Evolutionary conservation across 257 asterid species (phyloP), one percentile per base, ranked within the genome.

Genomic region (Nyctanthes arbortristis): DNA sequence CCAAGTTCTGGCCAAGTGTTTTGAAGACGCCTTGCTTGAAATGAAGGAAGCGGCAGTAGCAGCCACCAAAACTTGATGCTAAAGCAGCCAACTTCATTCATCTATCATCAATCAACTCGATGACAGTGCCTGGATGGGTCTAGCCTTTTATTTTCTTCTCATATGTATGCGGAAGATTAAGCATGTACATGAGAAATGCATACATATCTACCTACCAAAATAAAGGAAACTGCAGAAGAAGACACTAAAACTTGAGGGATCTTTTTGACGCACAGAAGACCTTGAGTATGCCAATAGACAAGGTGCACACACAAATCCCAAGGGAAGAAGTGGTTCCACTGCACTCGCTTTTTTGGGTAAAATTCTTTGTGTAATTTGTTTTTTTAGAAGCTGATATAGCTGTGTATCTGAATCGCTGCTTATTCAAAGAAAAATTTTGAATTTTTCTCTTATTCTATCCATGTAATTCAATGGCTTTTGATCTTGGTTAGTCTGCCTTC

Each of bases 1-100:
- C 4, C 59, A 86, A 66, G 70, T 84, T 74, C 76, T 91, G 2
- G 95, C 93, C 3, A 86, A 79, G 62, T 91, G 95, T 60, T 84
- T 89, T 29, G 85, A 87, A 67, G 85, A 85, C 63, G 80, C 93
- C 14, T 80, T 92, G 80, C 61, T 58, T 8, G 88, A 78, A 61
- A 80, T 91, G 93, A 91, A 85, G 79, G 61, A 72, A 40, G 88
- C 80, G 73, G 93, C 85, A 0, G 75, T 63, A 69, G 69, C 68
- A 27, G 66, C 54, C 25, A 36, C 59, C 24, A 67, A 55, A 60
- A 58, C 85, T 25, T 64, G 54, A 74, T 11, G 61, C 47, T 39
- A 39, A 39, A 47, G 56, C 28, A 47, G n/a, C 56, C 24, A 18
- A 47, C 24, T 47, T 47, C 7, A 47, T 47, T n/a, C 55, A n/a